Conservation (phyloP, 495 filamentous ascomycete genomes). For the Neurospora discreta region DNA sequence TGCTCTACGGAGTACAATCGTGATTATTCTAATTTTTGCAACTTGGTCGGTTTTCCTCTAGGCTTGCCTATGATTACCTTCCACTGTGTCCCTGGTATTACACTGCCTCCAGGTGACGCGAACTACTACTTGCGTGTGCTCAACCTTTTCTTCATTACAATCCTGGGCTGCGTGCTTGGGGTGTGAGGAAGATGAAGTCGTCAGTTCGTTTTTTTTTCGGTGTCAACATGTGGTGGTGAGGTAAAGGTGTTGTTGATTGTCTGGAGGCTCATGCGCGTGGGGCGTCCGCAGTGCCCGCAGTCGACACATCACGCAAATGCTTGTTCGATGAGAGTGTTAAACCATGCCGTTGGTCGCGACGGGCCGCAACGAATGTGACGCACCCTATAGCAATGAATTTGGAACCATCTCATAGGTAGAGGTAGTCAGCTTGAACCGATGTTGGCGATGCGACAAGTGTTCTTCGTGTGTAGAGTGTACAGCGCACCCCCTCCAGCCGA, state of each 20-base stretch:
- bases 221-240: not conserved
- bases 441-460: not conserved
- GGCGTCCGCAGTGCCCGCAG: not conserved
- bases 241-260: not conserved
- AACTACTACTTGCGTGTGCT: conserved; percentile 25
- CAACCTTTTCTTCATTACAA: conserved; percentile 35
- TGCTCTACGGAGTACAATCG: conserved; percentile 57
- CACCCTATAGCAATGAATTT: not conserved
- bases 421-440: no score
- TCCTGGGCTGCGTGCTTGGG: conserved; percentile 40
- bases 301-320: not conserved
- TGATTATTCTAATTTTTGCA: conserved; percentile 80
- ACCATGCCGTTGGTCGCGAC: not conserved
- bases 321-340: not conserved
- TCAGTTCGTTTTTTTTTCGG: not conserved
- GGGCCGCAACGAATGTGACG: not conserved
- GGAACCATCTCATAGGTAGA: not conserved
- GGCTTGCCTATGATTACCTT: conserved; percentile 63
- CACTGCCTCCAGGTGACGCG: conserved; percentile 81
- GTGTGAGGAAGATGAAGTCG: conserved; percentile 48
- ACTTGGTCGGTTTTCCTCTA: conserved; percentile 28
- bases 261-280: not conserved
- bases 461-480: not conserved
- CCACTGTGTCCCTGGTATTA: conserved; percentile 75
- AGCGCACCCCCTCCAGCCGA: not conserved